Evolutionary conservation across 2,329 filamentous ascomycete genomes (phyloP), one percentile per base, ranked within the genome.

Genomic region (Onygena corvina): DNA sequence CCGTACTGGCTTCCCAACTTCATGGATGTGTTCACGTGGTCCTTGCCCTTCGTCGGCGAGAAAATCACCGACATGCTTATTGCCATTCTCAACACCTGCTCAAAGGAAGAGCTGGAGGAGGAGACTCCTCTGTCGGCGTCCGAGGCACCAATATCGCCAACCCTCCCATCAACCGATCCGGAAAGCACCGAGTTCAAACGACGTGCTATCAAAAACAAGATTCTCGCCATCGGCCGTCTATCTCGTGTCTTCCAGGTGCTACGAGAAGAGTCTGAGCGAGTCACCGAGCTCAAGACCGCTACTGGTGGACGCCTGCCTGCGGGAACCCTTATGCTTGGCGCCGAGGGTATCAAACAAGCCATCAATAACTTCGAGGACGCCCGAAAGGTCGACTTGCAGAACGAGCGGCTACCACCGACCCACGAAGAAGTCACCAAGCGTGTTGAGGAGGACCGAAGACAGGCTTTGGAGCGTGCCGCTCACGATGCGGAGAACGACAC

Each of bases 1-100:
- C 92, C 92, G 4, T 98, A 98, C 75, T 98, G 92, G 92, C 79
- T 98, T 45, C 92, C 92, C 49, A 98, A 98, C 73, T 98, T 98
- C 65, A 98, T 98, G 92, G 92, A 98, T 63, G 92, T 98, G 55
- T 98, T 98, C 65, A 98, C 92, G n/a, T 98, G 92, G 92, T 98
- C 92, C 29, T 75, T 98, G 53, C 92, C 92, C 0, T 98, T 98
- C 69, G 92, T 98, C 20, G 90, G 92, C 54, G 92, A 98, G 70
- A 98, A 98, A 77, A 89, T 98, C 62, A 96, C 92, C 14, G 92
- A 98, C 63, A 98, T 98, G 92, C 80, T 98, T 57, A 95, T 98
- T 64, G 90, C 89, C 35, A 98, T 98, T 62, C 75, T 98, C 59
- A 95, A 93, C 73, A 96, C 87, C 14, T 96, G 89, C 73, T 95